phyloP scores from a whole-genome alignment of 495 filamentous ascomycete genomes.

The Chaetomium tenue region DNA sequence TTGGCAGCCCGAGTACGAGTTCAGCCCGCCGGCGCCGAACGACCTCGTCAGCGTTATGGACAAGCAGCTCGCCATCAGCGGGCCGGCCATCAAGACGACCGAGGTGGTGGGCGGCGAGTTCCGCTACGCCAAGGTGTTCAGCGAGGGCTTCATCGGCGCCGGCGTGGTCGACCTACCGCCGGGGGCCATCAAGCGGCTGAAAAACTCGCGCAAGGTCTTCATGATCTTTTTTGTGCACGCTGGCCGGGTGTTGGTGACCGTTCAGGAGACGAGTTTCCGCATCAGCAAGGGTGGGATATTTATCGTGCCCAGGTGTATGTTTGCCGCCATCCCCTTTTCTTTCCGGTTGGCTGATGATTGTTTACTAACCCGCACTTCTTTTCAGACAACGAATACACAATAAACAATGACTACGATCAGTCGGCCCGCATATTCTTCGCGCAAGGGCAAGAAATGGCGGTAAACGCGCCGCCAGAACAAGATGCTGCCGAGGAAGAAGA shows the following conservation, averaged over 20 bases:
- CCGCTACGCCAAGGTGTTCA: constrained; percentile 81
- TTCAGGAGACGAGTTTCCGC: constrained; percentile 79
- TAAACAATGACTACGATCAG: constrained; percentile 65
- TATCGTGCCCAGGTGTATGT: constrained; percentile 90
- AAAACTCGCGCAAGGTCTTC: constrained; percentile 90
- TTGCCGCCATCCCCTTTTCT: constrained; percentile 17
- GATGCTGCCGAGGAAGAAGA: constrained; percentile 16
- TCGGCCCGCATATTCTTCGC: constrained; percentile 80
- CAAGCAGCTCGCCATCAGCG: constrained; percentile 73
- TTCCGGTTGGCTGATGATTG: constrained; percentile 10
- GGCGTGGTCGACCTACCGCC: constrained; percentile 87
- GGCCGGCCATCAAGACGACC: constrained; percentile 69
- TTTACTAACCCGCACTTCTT: constrained; percentile 18
- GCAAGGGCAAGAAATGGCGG: constrained; percentile 65
- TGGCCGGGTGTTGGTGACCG: constrained; percentile 71
- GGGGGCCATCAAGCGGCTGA: constrained; percentile 75
- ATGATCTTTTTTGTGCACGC: constrained; percentile 88
- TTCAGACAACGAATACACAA: constrained; percentile 80
- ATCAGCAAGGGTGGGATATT: constrained; percentile 85
- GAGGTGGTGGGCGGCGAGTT: constrained; percentile 75
- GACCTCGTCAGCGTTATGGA: constrained; percentile 52
- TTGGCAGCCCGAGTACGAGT: constrained; percentile 50
- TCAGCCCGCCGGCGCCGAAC: constrained; percentile 40
- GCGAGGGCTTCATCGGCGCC: constrained; percentile 76
- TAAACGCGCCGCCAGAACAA: constrained; percentile 13